A percentile compares a stretch with the other conserved stretches of the same genome.
Conservation (phyloP, 1,284 basidiomycete genomes). For the Ceratobasidium sp. region DNA sequence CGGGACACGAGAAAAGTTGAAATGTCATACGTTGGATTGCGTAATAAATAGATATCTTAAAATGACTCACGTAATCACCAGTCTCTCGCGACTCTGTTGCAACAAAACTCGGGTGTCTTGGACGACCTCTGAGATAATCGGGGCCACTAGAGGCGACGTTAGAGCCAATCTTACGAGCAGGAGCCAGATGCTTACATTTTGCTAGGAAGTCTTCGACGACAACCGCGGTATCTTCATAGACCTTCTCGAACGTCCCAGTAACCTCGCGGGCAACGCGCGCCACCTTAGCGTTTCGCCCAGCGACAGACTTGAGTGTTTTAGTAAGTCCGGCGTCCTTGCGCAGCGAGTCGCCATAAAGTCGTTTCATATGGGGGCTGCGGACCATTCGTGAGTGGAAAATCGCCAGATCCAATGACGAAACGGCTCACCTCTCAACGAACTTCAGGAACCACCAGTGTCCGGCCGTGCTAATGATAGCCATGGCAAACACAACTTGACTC, state of each 20-base stretch:
- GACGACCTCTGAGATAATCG: constrained; percentile 82
- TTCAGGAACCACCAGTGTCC: constrained; percentile 94
- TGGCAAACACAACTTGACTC: constrained; percentile 84
- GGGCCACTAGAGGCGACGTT: constrained; percentile 61
- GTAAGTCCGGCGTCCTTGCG: constrained; percentile 96
- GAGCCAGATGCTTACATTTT: constrained; percentile 71
- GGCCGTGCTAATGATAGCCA: constrained; percentile 89
- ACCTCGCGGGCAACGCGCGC: constrained; percentile 88
- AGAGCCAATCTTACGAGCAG: neutral
- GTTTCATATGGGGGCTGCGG: constrained; percentile 93
- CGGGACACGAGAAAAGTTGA: neutral
- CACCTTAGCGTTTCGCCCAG: constrained; percentile 82
- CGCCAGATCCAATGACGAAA: constrained; percentile 34
- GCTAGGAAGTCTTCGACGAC: constrained; percentile 93
- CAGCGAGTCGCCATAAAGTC: constrained; percentile 92
- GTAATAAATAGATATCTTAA: constrained; percentile 1
- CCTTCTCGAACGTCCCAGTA: constrained; percentile 93
- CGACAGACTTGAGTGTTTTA: constrained; percentile 94
- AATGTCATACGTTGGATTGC: too few species aligned
- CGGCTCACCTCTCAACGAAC: constrained; percentile 86
- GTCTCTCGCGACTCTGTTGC: constrained; percentile 89
- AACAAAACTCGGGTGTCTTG: constrained; percentile 92
- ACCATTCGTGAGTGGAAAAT: neutral
- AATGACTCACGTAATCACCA: constrained; percentile 84
- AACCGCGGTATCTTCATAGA: constrained; percentile 91